Base-by-base conservation (phyloP, 2,329 filamentous ascomycete species). In the Pseudogymnoascus sp. region DNA sequence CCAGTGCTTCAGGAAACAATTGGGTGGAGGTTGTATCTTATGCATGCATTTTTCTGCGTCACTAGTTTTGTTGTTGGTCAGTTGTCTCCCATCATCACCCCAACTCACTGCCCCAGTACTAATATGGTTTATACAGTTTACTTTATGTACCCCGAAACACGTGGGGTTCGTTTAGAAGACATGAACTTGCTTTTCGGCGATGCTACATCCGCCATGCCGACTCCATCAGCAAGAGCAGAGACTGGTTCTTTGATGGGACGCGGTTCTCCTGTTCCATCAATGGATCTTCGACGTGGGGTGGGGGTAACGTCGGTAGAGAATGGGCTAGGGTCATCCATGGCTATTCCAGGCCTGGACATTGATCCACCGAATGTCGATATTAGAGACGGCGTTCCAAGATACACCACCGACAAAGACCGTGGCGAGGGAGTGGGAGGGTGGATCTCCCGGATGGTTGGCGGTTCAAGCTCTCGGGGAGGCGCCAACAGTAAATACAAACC, bases 101-200 rank as follows among this genome's bases (percentile, higher is more conserved):
- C 6, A 12, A n/a, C 25, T 56, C 21, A 6, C 23, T 25, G n/a
- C 64, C 6, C 11, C 25, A 31, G 25, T 33, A 56, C 47, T 56
- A 56, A 56, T 5, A 56, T n/a, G 1, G 8, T 33, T 56, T 5
- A 53, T 12, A 23, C 67, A 97, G 94, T 99, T 6, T 99, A 93
- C 77, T 97, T 97, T 77, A 84, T 96, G 69, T 99, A 97, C 74
- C 94, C 94, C 31, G 94, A 99, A 76, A 99, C 94, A 0, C 94
- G 92, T 69, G 95, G 95, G 70, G 87, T 99, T 64, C 88, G 92
- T 63, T 82, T 99, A 60, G 94, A 99, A 77, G 94, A 99, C 69
- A 99, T 99, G 94, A 91, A 96, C 73, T 83, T 86, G 2, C 78
- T 99, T 14, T 99, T 99, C 72, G 94, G 94, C 67, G 94, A 99